Percentiles rank a stretch among this genome's conserved stretches.
Evolutionary conservation across 169 alveolate species (phyloP).

Genomic region (Eimeria maxima): DNA sequence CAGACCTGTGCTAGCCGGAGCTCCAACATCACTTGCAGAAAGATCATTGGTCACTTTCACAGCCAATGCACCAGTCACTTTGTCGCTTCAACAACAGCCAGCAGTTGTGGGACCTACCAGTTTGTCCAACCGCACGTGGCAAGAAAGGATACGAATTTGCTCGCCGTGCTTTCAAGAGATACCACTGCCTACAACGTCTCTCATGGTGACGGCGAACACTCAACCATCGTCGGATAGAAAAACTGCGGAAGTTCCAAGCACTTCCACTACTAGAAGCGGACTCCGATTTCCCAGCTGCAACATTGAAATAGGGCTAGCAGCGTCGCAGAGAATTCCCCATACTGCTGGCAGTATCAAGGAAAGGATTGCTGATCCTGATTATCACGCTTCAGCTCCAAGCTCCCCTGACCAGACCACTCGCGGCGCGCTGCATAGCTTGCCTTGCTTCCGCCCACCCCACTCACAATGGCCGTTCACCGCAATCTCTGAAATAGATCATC

Average conservation of each 20-base stretch:
- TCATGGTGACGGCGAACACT: background rate
- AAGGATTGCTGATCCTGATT: background rate
- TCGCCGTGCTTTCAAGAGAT: background rate
- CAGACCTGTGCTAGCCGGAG: background rate
- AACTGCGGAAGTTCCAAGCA: background rate
- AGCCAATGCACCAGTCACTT: background rate
- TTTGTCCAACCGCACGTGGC: constrained; percentile 35
- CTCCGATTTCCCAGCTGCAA: background rate
- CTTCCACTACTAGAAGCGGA: background rate
- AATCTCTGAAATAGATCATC: background rate
- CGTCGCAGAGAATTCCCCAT: background rate
- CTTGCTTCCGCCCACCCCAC: background rate
- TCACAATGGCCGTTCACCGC: constrained; percentile 22
- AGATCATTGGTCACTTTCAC: background rate
- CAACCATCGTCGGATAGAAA: background rate
- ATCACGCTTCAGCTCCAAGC: constrained; percentile 18
- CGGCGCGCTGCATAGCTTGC: background rate
- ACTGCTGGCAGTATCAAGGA: constrained; percentile 27
- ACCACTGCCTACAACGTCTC: constrained; percentile 23
- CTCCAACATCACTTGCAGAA: background rate
- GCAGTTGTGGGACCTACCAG: background rate
- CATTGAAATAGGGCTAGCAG: background rate
- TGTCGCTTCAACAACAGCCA: constrained; percentile 55
- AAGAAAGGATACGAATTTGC: background rate
- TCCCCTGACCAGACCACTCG: background rate